A percentile compares a stretch with the other conserved stretches of the same genome.
Conservation (phyloP, 192 early-diverging fungal species). For the Cetraspora pellucida region DNA sequence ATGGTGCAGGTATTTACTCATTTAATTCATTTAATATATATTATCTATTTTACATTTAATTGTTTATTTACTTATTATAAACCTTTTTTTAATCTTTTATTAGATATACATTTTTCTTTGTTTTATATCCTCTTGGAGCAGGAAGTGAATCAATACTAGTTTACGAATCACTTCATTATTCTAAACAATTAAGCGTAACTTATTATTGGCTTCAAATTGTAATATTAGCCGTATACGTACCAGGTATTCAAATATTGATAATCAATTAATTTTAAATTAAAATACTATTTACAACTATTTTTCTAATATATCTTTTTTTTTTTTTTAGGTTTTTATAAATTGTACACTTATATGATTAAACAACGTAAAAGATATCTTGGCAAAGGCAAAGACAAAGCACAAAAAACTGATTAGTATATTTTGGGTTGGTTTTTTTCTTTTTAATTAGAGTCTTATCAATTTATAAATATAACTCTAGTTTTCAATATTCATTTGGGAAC, state of each 20-base stretch:
- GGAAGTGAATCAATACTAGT: constrained; percentile 79
- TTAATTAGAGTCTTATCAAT: too few species aligned
- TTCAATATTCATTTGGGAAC: too few species aligned
- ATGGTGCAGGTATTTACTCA: constrained; percentile 55
- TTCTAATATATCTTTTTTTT: constrained; percentile 9
- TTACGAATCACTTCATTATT: constrained; percentile 69
- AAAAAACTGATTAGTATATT: neutral
- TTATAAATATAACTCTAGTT: too few species aligned
- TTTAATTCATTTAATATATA: constrained; percentile 2
- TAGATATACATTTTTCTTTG: constrained; percentile 93
- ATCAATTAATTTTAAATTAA: neutral
- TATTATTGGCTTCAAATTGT: constrained; percentile 64
- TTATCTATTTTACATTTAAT: neutral
- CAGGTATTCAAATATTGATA: constrained; percentile 52
- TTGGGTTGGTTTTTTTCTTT: too few species aligned
- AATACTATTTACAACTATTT: constrained; percentile 1
- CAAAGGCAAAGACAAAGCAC: constrained; percentile 23
- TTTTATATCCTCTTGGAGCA: constrained; percentile 92
- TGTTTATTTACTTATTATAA: neutral
- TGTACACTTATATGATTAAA: constrained; percentile 92
- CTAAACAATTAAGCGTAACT: constrained; percentile 48
- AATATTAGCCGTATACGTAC: constrained; percentile 70
- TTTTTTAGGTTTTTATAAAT: constrained; percentile 69
- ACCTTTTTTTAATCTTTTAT: constrained; percentile 31
- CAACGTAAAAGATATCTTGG: constrained; percentile 82